These are phyloP conservation scores for Suillus occidentalis DNA, from an alignment of 768 basidiomycete species.

Conservation along the genomic window DNA sequence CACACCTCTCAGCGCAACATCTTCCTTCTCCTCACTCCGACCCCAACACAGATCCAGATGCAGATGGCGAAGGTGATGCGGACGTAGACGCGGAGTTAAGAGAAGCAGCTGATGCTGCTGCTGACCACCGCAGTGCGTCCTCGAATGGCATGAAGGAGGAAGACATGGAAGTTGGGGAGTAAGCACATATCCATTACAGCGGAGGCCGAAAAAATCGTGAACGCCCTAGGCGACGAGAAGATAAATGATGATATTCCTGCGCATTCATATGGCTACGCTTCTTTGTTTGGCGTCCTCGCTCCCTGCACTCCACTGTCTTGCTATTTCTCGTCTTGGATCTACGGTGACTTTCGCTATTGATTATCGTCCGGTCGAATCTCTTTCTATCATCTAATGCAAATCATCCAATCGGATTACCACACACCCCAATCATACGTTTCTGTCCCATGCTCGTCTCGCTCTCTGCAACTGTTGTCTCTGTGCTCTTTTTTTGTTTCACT, in stretches of 20 bases:
- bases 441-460: background rate
- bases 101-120: constrained; percentile 51
- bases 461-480: background rate
- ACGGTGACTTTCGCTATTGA: background rate
- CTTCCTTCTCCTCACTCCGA: constrained; percentile 22
- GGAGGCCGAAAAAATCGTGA: background rate
- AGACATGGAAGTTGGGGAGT: constrained; percentile 24
- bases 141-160: constrained; percentile 29
- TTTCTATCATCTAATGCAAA: constrained; percentile 2
- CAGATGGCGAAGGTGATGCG: constrained; percentile 29
- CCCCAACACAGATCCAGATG: constrained; percentile 23
- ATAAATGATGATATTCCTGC: background rate
- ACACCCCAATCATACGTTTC: background rate
- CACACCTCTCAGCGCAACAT: constrained; percentile 20
- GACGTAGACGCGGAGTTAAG: constrained; percentile 49
- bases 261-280: background rate
- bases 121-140: constrained; percentile 37
- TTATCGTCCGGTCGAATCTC: background rate
- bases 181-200: constrained; percentile 1
- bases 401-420: background rate
- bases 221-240: background rate
- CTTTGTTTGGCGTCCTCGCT: background rate
- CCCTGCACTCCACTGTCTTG: background rate
- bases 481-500: background rate
- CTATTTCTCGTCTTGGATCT: background rate